Evolutionary conservation across 305 asterid species (phyloP), one percentile per base, ranked within the genome.

Genomic region (Rubia occidens): DNA sequence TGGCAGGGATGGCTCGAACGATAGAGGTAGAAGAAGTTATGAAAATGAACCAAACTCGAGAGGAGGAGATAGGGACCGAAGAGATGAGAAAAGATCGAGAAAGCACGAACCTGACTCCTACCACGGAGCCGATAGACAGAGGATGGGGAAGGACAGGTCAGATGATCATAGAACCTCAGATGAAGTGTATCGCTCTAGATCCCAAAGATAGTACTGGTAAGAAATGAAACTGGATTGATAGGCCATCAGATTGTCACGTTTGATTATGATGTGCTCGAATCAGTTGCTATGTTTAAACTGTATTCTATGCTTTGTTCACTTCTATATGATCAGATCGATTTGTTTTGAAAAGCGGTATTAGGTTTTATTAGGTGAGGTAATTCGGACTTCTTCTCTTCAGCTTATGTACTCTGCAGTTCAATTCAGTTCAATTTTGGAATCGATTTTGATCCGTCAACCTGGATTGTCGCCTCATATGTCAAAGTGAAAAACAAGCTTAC

Each of bases 11-110:
- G 78, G 74, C 61, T 45, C 72, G 5, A 47, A 35, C 60, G 81
- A 76, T 76, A 77, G 77, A 79, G 75, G 82, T 73, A 64, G 78
- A 11, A 84, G 82, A 80, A 65, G 77, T 69, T 79, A 73, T 66
- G 82, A 71, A 59, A 63, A 21, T 63, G 81, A 74, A 55, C 75
- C 67, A 40, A 69, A 68, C 67, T 63, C 69, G n/a, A 78, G 78
- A 66, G 86, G 78, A 66, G 86, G 74, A 64, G 84, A 89, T 68
- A 79, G 71, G 21, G 77, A 84, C 56, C 18, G 69, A 74, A 81
- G 83, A 71, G 78, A 79, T 65, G 87, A 80, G 51, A 82, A 72
- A 77, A 69, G 84, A 69, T 67, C 81, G 35, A 82, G 82, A 73
- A 85, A 76, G 40, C 59, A 78, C 5, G 86, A 84, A 68, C 59